Conservation (phyloP, 495 filamentous ascomycete species). For the Lepidopterella palustris region DNA sequence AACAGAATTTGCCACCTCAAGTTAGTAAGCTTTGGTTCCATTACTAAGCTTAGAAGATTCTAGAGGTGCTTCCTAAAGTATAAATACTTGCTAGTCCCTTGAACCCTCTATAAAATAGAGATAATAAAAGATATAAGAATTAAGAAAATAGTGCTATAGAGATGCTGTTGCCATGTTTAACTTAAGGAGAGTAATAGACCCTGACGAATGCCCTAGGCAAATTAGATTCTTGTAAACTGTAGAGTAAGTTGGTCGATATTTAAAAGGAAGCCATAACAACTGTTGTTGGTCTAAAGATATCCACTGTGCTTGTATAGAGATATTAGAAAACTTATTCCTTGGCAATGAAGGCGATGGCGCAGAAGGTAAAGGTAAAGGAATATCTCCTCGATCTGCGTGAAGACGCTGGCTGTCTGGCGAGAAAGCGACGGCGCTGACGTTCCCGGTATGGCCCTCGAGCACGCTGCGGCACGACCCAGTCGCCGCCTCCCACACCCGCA, state of each 20-base stretch:
- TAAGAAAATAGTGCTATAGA: background rate
- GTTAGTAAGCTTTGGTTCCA: no score
- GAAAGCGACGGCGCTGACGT: slow-evolving; percentile 13
- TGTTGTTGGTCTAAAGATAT: slow-evolving; percentile 4
- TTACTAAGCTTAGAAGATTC: background rate
- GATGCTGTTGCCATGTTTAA: background rate
- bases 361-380: slow-evolving; percentile 7
- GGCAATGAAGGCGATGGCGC: background rate
- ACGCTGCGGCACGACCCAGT: slow-evolving; percentile 10
- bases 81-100: background rate
- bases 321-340: background rate
- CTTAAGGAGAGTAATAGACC: slow-evolving; percentile 8
- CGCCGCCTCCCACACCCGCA: slow-evolving; percentile 15
- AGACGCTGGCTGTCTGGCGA: slow-evolving; percentile 14
- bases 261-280: slow-evolving; percentile 13
- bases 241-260: slow-evolving; percentile 11
- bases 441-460: slow-evolving; percentile 15
- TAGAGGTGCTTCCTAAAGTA: background rate
- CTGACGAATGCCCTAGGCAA: slow-evolving; percentile 8
- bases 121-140: background rate
- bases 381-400: slow-evolving; percentile 9
- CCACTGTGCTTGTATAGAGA: slow-evolving; percentile 8
- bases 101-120: no score
- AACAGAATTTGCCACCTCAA: no score
- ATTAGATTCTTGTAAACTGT: slow-evolving; percentile 3